A percentile compares a stretch with the other conserved stretches of the same genome.
These are phyloP conservation scores for Nadsonia commutata DNA, from an alignment of 1,139 yeast species.

Conservation along the genomic window DNA sequence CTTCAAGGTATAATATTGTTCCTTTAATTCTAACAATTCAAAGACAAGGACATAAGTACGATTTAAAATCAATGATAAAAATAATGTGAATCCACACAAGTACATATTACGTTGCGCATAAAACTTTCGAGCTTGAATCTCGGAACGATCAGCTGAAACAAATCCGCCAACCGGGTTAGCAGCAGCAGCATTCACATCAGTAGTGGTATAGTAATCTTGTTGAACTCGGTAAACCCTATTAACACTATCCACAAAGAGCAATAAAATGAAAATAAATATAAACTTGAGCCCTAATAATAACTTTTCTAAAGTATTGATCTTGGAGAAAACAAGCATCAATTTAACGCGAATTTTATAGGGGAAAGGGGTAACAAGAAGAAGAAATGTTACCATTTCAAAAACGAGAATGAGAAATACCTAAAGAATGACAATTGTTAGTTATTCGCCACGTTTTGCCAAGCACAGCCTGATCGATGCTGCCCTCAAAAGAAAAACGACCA, in stretches of 20 bases:
- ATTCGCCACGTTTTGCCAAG: neutral
- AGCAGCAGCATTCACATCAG: constrained; percentile 9
- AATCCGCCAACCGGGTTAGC: constrained; percentile 21
- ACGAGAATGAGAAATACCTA: constrained; percentile 57
- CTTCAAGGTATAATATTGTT: constrained; percentile 16
- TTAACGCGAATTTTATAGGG: constrained; percentile 65
- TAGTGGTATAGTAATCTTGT: constrained; percentile 28
- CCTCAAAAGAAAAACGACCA: neutral
- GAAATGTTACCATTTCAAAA: constrained; percentile 67
- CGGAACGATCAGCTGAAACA: constrained; percentile 43
- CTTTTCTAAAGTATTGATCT: constrained; percentile 57
- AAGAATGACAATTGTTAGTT: constrained; percentile 13
- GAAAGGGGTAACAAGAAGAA: constrained; percentile 69
- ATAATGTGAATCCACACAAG: constrained; percentile 87
- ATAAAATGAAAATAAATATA: constrained; percentile 66
- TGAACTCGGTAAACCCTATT: constrained; percentile 68
- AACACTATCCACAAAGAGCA: constrained; percentile 77
- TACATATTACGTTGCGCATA: constrained; percentile 96
- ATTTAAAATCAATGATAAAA: constrained; percentile 69
- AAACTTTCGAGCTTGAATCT: constrained; percentile 78
- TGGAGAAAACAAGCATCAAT: constrained; percentile 45
- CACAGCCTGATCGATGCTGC: neutral
- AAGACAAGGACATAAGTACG: constrained; percentile 78
- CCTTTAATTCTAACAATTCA: constrained; percentile 57
- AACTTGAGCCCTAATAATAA: constrained; percentile 71